Percentiles rank a stretch among this genome's conserved stretches.
phyloP scores from a whole-genome alignment of 306 rosid species.

The Lathyrus sativus region DNA sequence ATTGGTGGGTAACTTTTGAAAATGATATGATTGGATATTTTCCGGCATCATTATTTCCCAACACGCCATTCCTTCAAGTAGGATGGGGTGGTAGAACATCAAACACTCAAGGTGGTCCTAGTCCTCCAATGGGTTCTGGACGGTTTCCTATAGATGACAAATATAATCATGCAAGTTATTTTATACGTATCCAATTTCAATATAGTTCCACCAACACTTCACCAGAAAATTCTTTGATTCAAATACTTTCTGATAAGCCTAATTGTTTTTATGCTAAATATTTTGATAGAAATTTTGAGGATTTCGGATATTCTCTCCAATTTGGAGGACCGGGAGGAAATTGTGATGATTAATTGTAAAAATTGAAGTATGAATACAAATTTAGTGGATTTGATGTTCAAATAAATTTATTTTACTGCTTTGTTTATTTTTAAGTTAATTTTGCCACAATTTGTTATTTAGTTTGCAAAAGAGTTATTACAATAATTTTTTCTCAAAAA shows the following conservation, averaged over 20 bases:
- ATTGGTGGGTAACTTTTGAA: neutral
- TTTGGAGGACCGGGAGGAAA: neutral
- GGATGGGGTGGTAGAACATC: conserved; percentile 33
- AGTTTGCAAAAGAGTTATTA: no score
- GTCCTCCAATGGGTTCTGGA: conserved; percentile 34
- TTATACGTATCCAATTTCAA: neutral
- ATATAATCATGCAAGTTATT: neutral
- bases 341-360: neutral
- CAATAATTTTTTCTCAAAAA: no score
- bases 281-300: neutral
- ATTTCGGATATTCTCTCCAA: neutral
- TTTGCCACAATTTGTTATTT: no score
- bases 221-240: rapidly evolving
- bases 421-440: no score
- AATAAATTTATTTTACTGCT: no score
- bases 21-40: neutral
- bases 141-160: neutral
- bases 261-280: neutral
- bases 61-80: neutral
- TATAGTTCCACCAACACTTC: neutral
- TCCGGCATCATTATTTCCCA: conserved; percentile 7
- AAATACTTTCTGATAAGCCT: neutral
- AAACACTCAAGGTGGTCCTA: rapidly evolving
- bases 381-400: neutral
- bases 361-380: neutral